Evolutionary conservation across 2,329 filamentous ascomycete genomes (phyloP).

Genomic region (Aspergillus novoparasiticus): DNA sequence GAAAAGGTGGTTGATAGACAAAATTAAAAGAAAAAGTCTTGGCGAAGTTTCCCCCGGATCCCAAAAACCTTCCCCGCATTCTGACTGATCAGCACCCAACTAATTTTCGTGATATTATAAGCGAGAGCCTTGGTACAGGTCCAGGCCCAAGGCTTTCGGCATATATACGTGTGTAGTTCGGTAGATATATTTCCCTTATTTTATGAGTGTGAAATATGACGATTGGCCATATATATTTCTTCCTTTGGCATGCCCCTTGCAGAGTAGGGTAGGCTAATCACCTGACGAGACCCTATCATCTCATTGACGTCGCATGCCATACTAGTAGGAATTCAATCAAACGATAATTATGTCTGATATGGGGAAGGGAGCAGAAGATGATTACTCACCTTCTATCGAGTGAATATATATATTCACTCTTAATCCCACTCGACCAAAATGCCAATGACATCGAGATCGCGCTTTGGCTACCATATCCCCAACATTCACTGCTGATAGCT

Average conservation of each 20-base stretch:
- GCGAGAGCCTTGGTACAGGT: background rate
- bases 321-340: background rate
- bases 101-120: background rate
- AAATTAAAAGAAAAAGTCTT: background rate
- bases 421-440: too few species aligned
- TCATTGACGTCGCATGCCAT: too few species aligned
- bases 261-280: background rate
- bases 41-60: background rate
- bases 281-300: background rate
- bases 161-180: background rate
- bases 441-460: too few species aligned
- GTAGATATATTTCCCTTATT: background rate
- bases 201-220: background rate
- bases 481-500: too few species aligned
- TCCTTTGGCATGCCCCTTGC: background rate
- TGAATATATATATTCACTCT: too few species aligned
- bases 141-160: background rate
- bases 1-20: background rate
- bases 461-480: too few species aligned
- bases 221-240: background rate
- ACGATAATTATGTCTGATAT: background rate
- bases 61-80: background rate
- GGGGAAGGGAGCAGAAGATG: too few species aligned
- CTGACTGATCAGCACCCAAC: background rate
- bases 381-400: too few species aligned